Percentiles rank a stretch among this genome's conserved stretches.
Evolutionary conservation across 495 filamentous ascomycete genomes (phyloP).

Genomic region (Tuber indicum): DNA sequence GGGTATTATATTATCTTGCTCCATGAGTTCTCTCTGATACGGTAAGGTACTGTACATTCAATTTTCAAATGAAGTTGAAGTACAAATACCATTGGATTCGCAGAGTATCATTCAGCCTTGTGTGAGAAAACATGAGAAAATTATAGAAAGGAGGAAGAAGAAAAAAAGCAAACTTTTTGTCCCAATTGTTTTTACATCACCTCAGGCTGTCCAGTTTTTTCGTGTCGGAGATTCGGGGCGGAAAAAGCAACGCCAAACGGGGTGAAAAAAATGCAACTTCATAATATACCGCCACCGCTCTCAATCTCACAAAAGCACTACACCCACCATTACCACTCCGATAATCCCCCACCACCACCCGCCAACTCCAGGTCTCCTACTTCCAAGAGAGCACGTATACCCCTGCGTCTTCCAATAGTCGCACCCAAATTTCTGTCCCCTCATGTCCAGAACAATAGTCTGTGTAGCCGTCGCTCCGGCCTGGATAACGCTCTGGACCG

Average conservation of each 20-base stretch:
- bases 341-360: slow-evolving; percentile 23
- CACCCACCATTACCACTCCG: slow-evolving; percentile 13
- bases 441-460: slow-evolving; percentile 24
- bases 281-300: background rate
- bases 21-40: too few relatives aligned
- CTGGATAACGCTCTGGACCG: slow-evolving; percentile 27
- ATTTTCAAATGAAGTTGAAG: too few relatives aligned
- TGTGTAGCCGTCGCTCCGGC: slow-evolving; percentile 32
- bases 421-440: slow-evolving; percentile 30
- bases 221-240: too few relatives aligned
- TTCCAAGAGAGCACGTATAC: slow-evolving; percentile 29
- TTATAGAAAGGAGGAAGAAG: background rate
- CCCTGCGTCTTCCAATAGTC: slow-evolving; percentile 40
- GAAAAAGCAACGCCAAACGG: background rate
- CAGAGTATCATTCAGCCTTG: too few relatives aligned
- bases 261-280: background rate
- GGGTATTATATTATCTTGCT: too few relatives aligned
- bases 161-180: background rate
- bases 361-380: slow-evolving; percentile 2
- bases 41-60: too few relatives aligned
- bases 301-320: background rate
- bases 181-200: too few relatives aligned
- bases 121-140: too few relatives aligned
- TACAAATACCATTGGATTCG: too few relatives aligned
- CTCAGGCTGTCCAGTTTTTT: too few relatives aligned